Conservation (phyloP, 1,139 yeast species). For the Scheffersomyces insectosa region DNA sequence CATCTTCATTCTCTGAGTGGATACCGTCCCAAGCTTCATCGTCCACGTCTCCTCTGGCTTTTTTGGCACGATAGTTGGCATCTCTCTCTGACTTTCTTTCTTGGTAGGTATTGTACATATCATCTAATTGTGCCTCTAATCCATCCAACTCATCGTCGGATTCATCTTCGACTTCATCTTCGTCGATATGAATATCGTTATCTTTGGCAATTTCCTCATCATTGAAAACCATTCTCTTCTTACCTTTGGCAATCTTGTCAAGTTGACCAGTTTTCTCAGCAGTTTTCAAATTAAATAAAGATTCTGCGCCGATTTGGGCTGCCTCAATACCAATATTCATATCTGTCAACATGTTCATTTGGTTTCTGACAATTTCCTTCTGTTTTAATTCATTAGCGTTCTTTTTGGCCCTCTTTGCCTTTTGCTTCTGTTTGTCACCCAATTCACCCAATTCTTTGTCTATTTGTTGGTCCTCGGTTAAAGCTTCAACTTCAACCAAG, state of each 20-base stretch:
- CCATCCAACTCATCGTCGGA: constrained; percentile 66
- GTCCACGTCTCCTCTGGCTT: constrained; percentile 76
- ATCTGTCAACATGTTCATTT: constrained; percentile 94
- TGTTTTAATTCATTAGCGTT: constrained; percentile 80
- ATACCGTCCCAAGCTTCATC: constrained; percentile 92
- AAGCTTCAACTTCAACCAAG: constrained; percentile 60
- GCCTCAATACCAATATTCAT: constrained; percentile 94
- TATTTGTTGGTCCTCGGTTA: constrained; percentile 87
- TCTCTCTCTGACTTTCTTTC: constrained; percentile 75
- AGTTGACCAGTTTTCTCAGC: constrained; percentile 88
- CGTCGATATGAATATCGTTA: constrained; percentile 53
- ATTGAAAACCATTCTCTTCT: constrained; percentile 70
- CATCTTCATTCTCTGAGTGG: constrained; percentile 42
- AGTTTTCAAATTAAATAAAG: constrained; percentile 75
- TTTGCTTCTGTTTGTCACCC: constrained; percentile 68
- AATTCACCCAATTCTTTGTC: constrained; percentile 80
- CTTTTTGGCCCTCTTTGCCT: constrained; percentile 77
- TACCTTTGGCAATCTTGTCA: constrained; percentile 74
- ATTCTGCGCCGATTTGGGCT: constrained; percentile 75
- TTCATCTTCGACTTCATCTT: constrained; percentile 40
- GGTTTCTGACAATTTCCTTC: constrained; percentile 87
- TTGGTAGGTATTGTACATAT: constrained; percentile 77
- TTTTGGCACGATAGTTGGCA: constrained; percentile 77
- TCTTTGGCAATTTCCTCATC: constrained; percentile 55
- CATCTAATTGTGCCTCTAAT: constrained; percentile 78